Evolutionary conservation across 192 early-diverging fungal species (phyloP).

Genomic region (Geranomyces variabilis): DNA sequence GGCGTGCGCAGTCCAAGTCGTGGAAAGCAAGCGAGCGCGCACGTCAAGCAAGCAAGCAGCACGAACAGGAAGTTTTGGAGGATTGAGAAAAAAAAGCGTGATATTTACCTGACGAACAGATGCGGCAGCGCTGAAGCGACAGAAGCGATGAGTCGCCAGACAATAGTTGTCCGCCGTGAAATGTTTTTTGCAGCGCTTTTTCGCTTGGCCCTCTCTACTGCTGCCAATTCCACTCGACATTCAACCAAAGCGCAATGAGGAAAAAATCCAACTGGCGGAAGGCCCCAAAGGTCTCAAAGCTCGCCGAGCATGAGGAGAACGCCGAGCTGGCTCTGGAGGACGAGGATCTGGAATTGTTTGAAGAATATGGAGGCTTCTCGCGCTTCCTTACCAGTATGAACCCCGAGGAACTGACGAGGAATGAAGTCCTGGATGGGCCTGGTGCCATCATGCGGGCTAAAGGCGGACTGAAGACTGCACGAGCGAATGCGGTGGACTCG

Average conservation of each 20-base stretch:
- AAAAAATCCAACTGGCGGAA: slow-evolving; percentile 40
- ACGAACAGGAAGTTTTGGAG: too few species aligned
- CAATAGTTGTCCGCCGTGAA: too few species aligned
- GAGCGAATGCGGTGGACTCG: neutral
- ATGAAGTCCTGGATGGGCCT: slow-evolving; percentile 37
- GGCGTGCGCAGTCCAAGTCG: too few species aligned
- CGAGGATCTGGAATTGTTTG: slow-evolving; percentile 74
- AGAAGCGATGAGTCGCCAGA: too few species aligned
- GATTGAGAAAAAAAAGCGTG: too few species aligned
- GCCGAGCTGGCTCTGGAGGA: slow-evolving; percentile 66
- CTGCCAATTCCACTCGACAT: too few species aligned
- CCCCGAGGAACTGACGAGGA: slow-evolving; percentile 58
- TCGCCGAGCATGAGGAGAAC: slow-evolving; percentile 36
- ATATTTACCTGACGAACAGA: too few species aligned
- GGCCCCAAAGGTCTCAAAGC: slow-evolving; percentile 11
- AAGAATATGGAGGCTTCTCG: slow-evolving; percentile 63
- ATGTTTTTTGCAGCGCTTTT: too few species aligned
- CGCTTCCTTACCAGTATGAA: slow-evolving; percentile 70
- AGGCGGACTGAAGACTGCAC: slow-evolving; percentile 31
- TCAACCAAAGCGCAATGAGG: slow-evolving; percentile 16
- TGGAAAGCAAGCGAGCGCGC: too few species aligned
- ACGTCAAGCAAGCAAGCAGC: too few species aligned
- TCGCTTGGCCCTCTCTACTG: too few species aligned
- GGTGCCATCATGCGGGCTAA: slow-evolving; percentile 41
- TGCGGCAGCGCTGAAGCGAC: too few species aligned